Conservation (phyloP, 2,329 filamentous ascomycete species). For the Curvularia lunata region DNA sequence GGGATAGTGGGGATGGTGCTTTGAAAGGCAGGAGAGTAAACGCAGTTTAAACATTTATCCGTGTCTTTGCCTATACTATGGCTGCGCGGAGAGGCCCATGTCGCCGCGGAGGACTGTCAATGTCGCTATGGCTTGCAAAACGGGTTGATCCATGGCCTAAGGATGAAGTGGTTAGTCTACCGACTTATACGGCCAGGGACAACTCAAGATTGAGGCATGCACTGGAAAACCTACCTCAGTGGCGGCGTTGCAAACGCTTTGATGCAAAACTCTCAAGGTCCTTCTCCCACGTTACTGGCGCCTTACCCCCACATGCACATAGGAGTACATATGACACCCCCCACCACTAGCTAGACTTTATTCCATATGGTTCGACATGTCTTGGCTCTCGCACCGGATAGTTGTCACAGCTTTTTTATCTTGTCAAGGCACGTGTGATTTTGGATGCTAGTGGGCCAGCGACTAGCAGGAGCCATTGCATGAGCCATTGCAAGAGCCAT, state of each 20-base stretch:
- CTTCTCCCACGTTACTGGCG: background rate
- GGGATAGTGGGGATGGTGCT: background rate
- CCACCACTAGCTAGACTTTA: background rate
- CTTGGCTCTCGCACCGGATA: background rate
- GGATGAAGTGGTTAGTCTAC: background rate
- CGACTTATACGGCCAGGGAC: background rate
- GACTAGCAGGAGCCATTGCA: background rate
- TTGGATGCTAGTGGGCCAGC: background rate
- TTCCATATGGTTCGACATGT: background rate
- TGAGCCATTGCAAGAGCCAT: background rate
- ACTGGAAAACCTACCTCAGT: background rate
- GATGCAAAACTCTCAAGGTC: constrained; percentile 5
- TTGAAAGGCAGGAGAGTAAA: background rate
- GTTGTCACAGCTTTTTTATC: background rate
- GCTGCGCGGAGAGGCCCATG: background rate
- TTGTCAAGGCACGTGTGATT: background rate
- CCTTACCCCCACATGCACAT: background rate
- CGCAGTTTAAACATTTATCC: background rate
- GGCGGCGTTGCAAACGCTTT: background rate
- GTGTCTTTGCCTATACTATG: background rate
- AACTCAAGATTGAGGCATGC: background rate
- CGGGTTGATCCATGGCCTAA: background rate
- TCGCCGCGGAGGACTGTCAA: background rate
- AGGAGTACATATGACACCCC: background rate
- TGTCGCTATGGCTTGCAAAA: background rate